Percentiles rank a stretch among this genome's conserved stretches.
Evolutionary conservation across 2,329 filamentous ascomycete species (phyloP).

Genomic region (Graphilbum sp.): DNA sequence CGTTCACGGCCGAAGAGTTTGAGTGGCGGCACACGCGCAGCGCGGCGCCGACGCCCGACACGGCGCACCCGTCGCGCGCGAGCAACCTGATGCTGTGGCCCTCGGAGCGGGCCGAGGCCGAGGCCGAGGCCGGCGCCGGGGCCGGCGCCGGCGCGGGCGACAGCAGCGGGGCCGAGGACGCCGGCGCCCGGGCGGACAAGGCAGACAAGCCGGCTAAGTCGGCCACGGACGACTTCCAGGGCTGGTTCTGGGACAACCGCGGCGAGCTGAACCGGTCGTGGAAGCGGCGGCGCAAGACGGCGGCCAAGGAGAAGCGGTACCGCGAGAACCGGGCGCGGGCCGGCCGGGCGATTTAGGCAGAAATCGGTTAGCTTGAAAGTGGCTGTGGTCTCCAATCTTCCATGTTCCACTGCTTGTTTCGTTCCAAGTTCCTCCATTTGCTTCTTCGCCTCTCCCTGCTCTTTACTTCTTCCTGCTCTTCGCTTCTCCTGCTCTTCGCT

Average conservation of each 20-base stretch:
- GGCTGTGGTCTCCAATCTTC: not conserved
- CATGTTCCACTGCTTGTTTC: no score
- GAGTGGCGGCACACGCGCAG: conserved; percentile 63
- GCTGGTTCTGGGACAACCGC: conserved; percentile 53
- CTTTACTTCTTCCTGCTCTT: no score
- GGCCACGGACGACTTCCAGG: conserved; percentile 34
- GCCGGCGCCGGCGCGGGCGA: conserved; percentile 2
- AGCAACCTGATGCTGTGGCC: conserved; percentile 32
- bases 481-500: no score
- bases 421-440: no score
- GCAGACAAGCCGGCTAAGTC: conserved; percentile 3
- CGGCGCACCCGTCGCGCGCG: conserved; percentile 51
- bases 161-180: not conserved
- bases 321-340: conserved; percentile 39
- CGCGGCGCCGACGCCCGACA: conserved; percentile 89
- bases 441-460: no score
- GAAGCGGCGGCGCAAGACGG: conserved; percentile 47
- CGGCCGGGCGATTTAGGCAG: conserved; percentile 20
- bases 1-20: conserved; percentile 65
- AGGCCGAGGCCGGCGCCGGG: conserved; percentile 12
- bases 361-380: not conserved
- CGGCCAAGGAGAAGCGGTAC: conserved; percentile 49
- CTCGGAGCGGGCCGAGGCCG: conserved; percentile 16
- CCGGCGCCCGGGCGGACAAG: not conserved
- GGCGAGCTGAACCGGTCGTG: conserved; percentile 49